Base-by-base conservation (phyloP, 1,284 basidiomycete species). In the Grifola frondosa region DNA sequence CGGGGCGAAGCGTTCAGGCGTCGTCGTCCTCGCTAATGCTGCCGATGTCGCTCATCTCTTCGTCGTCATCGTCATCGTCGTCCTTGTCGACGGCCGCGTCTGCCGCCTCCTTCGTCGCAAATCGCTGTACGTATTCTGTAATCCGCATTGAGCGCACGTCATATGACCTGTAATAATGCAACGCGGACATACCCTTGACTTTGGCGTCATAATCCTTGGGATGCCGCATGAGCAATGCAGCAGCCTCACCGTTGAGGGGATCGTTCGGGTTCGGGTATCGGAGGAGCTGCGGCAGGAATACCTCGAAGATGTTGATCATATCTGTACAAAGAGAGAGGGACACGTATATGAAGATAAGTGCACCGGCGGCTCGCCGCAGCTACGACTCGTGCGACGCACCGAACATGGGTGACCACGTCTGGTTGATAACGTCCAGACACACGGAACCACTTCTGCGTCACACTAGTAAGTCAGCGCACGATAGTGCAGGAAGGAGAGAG, bases 381-480 rank as follows among this genome's bases (percentile, higher is more conserved):
- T 19, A 16, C 28, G 34, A 42, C 13, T 29, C 22, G 17, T 23
- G 30, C 46, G 19, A 57, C 78, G 48, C 64, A 93, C 92, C 92
- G 64, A 96, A 97, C 95, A 97, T 97, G 2, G 94, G 95, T 24
- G 94, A 97, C 95, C 94, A 97, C n/a, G 94, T 97, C 70, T 96
- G 93, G 65, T 97, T 97, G 65, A 97, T 97, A 24, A 97, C 94
- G 69, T 97, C 94, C 54, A 97, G 72, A 67, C 94, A 97, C 31
- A 97, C 94, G 13, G 92, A 95, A 40, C 92, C 92, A 60, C 91
- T 94, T 61, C 92, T 94, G 65, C 42, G 48, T 28, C 37, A 34
- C 30, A 24, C 23, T 6, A 16, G n/a, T 22, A 29, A 21, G 33
- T 46, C 24, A 45, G 44, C 17, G 23, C 16, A 11, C 19, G 10